Percentiles rank a stretch among this genome's conserved stretches.
phyloP scores from a whole-genome alignment of 495 filamentous ascomycete genomes.

The Podospora sp. region DNA sequence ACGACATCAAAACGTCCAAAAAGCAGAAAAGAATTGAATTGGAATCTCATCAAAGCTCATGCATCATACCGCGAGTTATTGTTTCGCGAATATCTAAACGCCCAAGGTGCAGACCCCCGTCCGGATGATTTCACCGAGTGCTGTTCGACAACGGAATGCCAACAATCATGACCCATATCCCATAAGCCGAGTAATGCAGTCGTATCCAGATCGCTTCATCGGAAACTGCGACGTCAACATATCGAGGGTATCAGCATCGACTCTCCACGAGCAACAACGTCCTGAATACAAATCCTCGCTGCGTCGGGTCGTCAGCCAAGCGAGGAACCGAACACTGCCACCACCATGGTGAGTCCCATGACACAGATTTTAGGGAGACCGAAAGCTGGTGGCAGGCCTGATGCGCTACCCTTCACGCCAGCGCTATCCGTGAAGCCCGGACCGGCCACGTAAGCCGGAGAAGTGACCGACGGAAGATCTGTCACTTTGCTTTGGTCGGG shows the following conservation, averaged over 20 bases:
- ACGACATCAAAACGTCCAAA: too few relatives aligned
- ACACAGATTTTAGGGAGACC: slow-evolving; percentile 38
- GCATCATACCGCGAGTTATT: too few relatives aligned
- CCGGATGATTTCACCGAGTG: slow-evolving; percentile 1
- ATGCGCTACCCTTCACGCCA: slow-evolving; percentile 34
- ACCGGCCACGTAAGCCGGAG: slow-evolving; percentile 44
- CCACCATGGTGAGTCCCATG: slow-evolving; percentile 38
- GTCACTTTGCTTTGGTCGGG: slow-evolving; percentile 44
- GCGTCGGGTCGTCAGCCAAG: neutral
- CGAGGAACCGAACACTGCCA: slow-evolving; percentile 14
- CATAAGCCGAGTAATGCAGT: neutral
- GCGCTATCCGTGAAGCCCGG: slow-evolving; percentile 38
- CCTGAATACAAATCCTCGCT: too few relatives aligned
- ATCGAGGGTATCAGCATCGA: slow-evolving; percentile 7
- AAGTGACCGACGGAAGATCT: slow-evolving; percentile 32
- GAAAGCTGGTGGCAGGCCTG: slow-evolving; percentile 35
- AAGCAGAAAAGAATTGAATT: too few relatives aligned
- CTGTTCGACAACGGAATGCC: neutral
- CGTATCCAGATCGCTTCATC: slow-evolving; percentile 6
- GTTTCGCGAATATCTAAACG: too few relatives aligned
- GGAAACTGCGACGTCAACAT: slow-evolving; percentile 12
- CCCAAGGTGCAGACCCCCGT: neutral
- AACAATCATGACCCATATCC: neutral
- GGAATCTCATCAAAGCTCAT: neutral
- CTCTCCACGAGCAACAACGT: neutral